phyloP scores from a whole-genome alignment of 345 rosid genomes.

The Populus ilicifolia region DNA sequence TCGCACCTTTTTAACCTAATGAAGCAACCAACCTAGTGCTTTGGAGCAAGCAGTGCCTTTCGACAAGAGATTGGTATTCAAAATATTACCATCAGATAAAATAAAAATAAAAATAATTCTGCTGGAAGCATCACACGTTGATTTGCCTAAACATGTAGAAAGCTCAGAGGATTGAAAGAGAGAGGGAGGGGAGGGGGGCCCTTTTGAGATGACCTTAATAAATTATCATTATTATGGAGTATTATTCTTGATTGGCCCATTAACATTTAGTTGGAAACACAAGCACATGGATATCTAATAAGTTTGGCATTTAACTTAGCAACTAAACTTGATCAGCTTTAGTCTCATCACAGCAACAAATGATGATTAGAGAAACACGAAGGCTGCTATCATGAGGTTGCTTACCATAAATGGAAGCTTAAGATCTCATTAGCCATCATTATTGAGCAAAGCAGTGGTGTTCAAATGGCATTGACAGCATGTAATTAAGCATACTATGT shows the following conservation, averaged over 20 bases:
- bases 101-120: background rate
- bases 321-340: constrained; percentile 10
- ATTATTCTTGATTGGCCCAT: constrained; percentile 31
- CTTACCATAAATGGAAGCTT: constrained; percentile 36
- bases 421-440: constrained; percentile 35
- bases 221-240: background rate
- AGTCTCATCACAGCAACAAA: constrained; percentile 32
- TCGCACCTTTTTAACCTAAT: background rate
- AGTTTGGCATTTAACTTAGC: constrained; percentile 29
- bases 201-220: constrained; percentile 16
- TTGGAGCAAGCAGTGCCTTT: background rate
- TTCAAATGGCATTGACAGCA: background rate
- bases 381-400: constrained; percentile 18
- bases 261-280: constrained; percentile 31
- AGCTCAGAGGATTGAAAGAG: background rate
- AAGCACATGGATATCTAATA: constrained; percentile 40
- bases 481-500: background rate
- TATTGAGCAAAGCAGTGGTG: background rate
- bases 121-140: constrained; percentile 22
- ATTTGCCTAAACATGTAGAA: background rate
- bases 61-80: background rate
- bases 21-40: background rate
- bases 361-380: constrained; percentile 24
- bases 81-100: background rate
- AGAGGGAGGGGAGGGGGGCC: background rate